Evolutionary conservation across 2,329 filamentous ascomycete species (phyloP), one percentile per base, ranked within the genome.

Genomic region (Magnaporthiopsis rhizophila): DNA sequence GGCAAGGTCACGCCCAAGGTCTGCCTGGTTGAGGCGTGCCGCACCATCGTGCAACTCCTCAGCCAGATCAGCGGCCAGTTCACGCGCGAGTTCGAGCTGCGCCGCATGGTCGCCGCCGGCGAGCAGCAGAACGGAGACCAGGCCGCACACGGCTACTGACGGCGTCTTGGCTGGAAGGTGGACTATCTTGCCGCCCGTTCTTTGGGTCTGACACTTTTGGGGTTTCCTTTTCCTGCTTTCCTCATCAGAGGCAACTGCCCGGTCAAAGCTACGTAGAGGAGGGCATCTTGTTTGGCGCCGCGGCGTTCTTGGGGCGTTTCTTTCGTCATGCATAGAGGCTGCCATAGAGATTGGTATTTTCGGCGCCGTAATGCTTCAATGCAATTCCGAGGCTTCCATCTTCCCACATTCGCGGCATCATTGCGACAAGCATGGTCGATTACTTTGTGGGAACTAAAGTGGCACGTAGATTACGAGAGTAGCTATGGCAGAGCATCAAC

Each of bases 1-100:
- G 95, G 95, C 66, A 85, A 85, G 30, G 84, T 97, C 68, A 90
- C 89, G 1, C 92, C 95, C n/a, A 93, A 93, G 70, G 91, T 97
- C 70, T 92, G 93, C 1, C 82, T 99, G 57, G 81, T 95, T 64
- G 84, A 88, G 62, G 88, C 89, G 58, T 96, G 91, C 79, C 87
- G 90, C 75, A 89, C 92, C 69, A 83, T 97, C 59, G 90, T 99
- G 67, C 84, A 87, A 65, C 89, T 96, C 69, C 85, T 97, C 64
- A 89, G 89, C 64, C 88, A 87, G 68, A 81, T 99, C 65, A 89
- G 89, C 67, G 87, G 91, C 68, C 91, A 96, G 73, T 97, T 98
- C 75, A 96, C 91, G 26, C 92, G 94, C 72, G 94, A 98, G 77
- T 95, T 88, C 78, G 91, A 96, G 77, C 79, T 96, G 70, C 88